Base-by-base conservation (phyloP, 495 filamentous ascomycete species). In the Trichocladium uniseriatum region DNA sequence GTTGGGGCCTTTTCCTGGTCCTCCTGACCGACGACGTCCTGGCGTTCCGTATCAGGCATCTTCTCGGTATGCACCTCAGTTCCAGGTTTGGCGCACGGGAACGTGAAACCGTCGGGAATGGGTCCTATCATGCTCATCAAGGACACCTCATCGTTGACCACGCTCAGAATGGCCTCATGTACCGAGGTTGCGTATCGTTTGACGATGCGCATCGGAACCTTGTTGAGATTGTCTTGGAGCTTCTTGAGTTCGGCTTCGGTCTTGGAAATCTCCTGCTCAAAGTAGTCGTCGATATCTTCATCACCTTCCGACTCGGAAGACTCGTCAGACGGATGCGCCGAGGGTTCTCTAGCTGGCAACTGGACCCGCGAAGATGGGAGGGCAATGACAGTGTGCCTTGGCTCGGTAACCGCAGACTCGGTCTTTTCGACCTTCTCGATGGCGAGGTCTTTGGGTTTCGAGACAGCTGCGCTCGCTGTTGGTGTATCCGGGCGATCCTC, bases 211-310 rank as follows among this genome's bases (percentile, higher is more conserved):
- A 56, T 51, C n/a, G 61, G 59, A 1, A 49, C 51, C 21, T 38
- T 52, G 8, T 55, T 46, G 14, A 59, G 55, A 5, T 56, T 51
- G 14, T 56, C 58, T 45, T 67, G 56, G 15, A 73, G 45, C 35
- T 67, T 63, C 39, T 61, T 60, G 20, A 79, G 52, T 21, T 77
- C 64, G 1, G 52, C 53, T 27, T 75, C 66, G 1, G 62, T 51
- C 40, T 75, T 68, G 7, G 55, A 52, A 45, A 76, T 75, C 46
- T 72, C 58, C 2, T 62, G 51, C 40, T 73, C 67, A 36, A 79
- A 74, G 28, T 73, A 72, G 18, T 71, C 69, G 21, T 72, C 73
- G 42, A 78, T 67, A 27, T 76, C 74, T 38, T 77, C 72, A 20
- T 75, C 66, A n/a, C 62, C 73, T 14, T 69, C 74, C n/a, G 73